Evolutionary conservation across 202 grass and related monocot species (phyloP).

Genomic region (Eragrostis tef): DNA sequence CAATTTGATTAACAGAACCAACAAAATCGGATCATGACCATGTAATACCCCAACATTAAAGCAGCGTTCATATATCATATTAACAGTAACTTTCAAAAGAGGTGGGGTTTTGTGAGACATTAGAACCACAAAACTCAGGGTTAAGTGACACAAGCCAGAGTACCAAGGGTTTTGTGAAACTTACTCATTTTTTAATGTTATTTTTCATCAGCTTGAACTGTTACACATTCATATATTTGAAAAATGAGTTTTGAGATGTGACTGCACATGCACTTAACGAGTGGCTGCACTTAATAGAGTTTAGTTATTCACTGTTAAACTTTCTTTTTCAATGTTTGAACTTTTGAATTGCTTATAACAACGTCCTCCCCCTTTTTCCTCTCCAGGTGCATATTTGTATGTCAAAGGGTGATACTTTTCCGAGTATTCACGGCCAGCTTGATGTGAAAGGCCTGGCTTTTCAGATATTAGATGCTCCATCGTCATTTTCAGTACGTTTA

Average conservation of each 20-base stretch:
- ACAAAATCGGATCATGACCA: no score
- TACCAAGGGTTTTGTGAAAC: no score
- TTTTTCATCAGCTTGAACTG: slow-evolving; percentile 6
- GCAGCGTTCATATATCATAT: no score
- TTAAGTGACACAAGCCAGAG: no score
- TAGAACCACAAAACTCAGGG: no score
- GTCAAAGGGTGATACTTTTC: slow-evolving; percentile 89
- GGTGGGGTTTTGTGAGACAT: no score
- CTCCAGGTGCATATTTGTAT: slow-evolving; percentile 94
- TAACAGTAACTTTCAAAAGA: no score
- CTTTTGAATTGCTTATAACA: slow-evolving; percentile 8
- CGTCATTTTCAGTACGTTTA: slow-evolving; percentile 72
- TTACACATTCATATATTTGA: slow-evolving; percentile 29
- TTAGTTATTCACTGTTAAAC: slow-evolving; percentile 28
- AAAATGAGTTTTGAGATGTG: slow-evolving; percentile 35
- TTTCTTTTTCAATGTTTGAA: slow-evolving; percentile 30
- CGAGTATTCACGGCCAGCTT: slow-evolving; percentile 88
- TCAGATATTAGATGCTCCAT: slow-evolving; percentile 90
- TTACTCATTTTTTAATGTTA: no score
- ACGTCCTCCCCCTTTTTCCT: slow-evolving; percentile 11
- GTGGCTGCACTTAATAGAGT: slow-evolving; percentile 15
- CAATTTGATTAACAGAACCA: no score
- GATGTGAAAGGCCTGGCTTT: slow-evolving; percentile 87
- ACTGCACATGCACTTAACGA: slow-evolving; percentile 33
- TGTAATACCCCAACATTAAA: no score